Base-by-base conservation (phyloP, 2,329 filamentous ascomycete genomes). In the Corynespora cassiicola region DNA sequence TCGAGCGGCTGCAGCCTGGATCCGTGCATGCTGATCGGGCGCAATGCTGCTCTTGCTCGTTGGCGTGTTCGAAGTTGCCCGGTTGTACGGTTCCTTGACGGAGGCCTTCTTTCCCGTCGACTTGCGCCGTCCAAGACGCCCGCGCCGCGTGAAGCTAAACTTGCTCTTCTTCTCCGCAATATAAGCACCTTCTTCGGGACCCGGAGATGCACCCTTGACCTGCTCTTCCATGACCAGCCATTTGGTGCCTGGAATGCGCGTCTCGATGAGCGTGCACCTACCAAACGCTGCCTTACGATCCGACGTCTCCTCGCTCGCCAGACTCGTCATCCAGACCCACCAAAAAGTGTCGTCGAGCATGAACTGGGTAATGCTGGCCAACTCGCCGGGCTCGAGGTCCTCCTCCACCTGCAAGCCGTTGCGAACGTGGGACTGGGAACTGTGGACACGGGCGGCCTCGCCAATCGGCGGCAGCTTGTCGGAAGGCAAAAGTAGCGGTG, bases 261-360 rank as follows among this genome's bases (percentile, higher is more conserved):
- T 97, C 68, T 99, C 94, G 29, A 97, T 81, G 24, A 99, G 79
- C 14, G 94, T 90, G 61, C 94, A 99, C 48, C 94, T 82, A 23
- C 94, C 94, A 65, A 99, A 99, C 1, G 91, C 90, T 5, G 91
- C 86, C 66, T 99, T 99, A 45, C 94, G 84, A 30, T 86, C 80
- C 0, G 84, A 71, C 0, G 91, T 88, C 71, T 99, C 94, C 60
- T 99, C 94, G 1, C 85, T 87, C 2, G 92, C 90, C 58, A 99
- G 74, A 76, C 92, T 97, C 55, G 84, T 95, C 79, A 99, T 97
- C 94, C 94, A 99, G 4, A 97, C 94, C 92, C 94, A 97, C 94
- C 94, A 99, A 68, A 99, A 99, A 1, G 90, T 87, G 65, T 97
- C 92, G 56, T 99, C 94, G 5, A 99, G 77, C 47, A 94, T 86